These are phyloP conservation scores for Elongisporangium senticosum DNA, from an alignment of 352 stramenopile species.

Conservation along the genomic window DNA sequence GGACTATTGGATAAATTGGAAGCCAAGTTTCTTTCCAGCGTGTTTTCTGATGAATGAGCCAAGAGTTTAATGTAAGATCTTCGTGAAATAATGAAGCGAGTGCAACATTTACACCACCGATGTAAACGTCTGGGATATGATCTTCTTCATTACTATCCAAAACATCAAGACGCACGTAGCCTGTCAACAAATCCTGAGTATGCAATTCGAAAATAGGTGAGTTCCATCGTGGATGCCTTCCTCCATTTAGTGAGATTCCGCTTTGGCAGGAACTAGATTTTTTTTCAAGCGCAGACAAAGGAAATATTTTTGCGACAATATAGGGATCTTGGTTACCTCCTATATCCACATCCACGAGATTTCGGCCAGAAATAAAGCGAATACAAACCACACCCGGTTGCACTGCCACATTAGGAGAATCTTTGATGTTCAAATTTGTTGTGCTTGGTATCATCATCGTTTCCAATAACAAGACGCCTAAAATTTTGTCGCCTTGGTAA, in stretches of 20 bases:
- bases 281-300: slow-evolving; percentile 7
- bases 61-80: neutral
- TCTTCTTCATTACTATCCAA: slow-evolving; percentile 56
- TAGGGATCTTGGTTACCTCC: slow-evolving; percentile 56
- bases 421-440: too few species aligned
- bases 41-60: slow-evolving; percentile 12
- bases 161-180: slow-evolving; percentile 35
- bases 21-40: slow-evolving; percentile 44
- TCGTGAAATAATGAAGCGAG: slow-evolving; percentile 22
- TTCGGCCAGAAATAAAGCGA: slow-evolving; percentile 33
- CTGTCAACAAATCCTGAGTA: slow-evolving; percentile 21
- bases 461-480: too few species aligned
- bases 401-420: too few species aligned
- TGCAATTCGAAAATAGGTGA: slow-evolving; percentile 29
- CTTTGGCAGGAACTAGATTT: slow-evolving; percentile 21
- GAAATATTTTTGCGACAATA: slow-evolving; percentile 19
- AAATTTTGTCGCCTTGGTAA: too few species aligned
- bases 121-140: slow-evolving; percentile 35
- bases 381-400: slow-evolving; percentile 27
- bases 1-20: slow-evolving; percentile 20
- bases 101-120: slow-evolving; percentile 27
- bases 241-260: slow-evolving; percentile 38
- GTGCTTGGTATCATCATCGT: too few species aligned
- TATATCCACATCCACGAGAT: slow-evolving; percentile 38
- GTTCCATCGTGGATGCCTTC: slow-evolving; percentile 45